Base-by-base conservation (phyloP, 2,329 filamentous ascomycete genomes). In the Ceratocystis diversiconidia region DNA sequence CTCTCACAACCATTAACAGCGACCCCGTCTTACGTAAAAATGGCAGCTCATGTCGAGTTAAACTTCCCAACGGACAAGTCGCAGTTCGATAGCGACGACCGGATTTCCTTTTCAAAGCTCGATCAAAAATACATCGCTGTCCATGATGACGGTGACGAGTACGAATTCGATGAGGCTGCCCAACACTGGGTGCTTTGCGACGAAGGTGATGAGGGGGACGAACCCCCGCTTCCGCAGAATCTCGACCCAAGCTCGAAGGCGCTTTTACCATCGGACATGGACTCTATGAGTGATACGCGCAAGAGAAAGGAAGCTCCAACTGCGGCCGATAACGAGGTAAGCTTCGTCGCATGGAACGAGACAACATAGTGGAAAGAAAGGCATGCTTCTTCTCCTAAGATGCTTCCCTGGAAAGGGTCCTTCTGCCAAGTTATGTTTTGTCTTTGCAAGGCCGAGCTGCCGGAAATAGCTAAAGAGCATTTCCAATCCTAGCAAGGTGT, bases 41-140 rank as follows among this genome's bases (percentile, higher is more conserved):
- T 67, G 67, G 44, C 57, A 25, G 36, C 48, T 8, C 30, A 63
- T 57, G 25, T 62, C 25, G 61, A 64, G 30, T 41, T 63, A 1
- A 67, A 75, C 10, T 84, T 86, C 65, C 83, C 84, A 25, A 83
- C 78, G 19, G 78, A 89, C 66, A 80, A 82, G 15, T 80, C 82
- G 66, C 82, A 88, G 61, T 95, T 95, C 73, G 85, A 87, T 71
- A 77, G 77, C 67, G 91, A 96, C 73, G 82, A 89, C 32, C 88
- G 92, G 70, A 89, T 96, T 72, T 92, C 90, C 5, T 95, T 87
- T 77, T 92, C 89, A n/a, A 88, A 84, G 73, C 79, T 90, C 68
- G 87, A 92, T 75, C 81, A 85, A 72, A 92, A 90, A 73, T 92
- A 87, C 77, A 83, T 94, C 64, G 84, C 94, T 6, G 91, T 95